Evolutionary conservation across 1,284 basidiomycete species (phyloP), one percentile per base, ranked within the genome.

Genomic region (Austropuccinia psidii): DNA sequence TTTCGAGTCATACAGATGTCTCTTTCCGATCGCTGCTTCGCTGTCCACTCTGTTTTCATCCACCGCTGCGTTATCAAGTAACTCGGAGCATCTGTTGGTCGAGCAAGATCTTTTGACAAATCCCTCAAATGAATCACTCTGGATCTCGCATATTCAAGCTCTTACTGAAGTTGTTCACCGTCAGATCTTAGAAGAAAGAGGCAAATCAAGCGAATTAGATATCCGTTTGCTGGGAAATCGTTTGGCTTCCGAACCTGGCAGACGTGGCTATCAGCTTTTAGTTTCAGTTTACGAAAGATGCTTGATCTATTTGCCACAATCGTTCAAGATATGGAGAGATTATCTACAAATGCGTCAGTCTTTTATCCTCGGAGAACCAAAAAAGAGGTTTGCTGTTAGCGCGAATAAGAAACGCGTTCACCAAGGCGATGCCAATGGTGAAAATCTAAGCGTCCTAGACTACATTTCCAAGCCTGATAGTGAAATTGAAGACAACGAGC

Each of bases 41-140:
- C 27, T 55, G 19, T 55, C 54, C 19, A 55, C 3, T 17, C 27
- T 55, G 19, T n/a, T n/a, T n/a, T n/a, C n/a, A n/a, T n/a, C n/a
- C n/a, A n/a, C n/a, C n/a, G n/a, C n/a, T 27, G 43, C 29, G 13
- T 39, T 73, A 11, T 73, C 61, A 21, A 21, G 57, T n/a, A 11
- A 88, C 2, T 82, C 87, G 35, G 84, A 86, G 64, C 93, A 98
- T 81, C 81, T 97, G 41, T 85, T 88, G 75, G 87, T 91, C 52
- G 96, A 98, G 83, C 93, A 98, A 82, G 95, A 98, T 82, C 86
- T 98, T n/a, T 84, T 94, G 39, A 87, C 91, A 76, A 97, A 98
- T 81, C 90, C 92, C 2, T 86, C 87, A 74, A 96, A 94, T 74
- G 90, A 94, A 80, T 87, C 91, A 37, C 87, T 90, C 77, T 98